A percentile compares a stretch with the other conserved stretches of the same genome.
Conservation (phyloP, 2,329 filamentous ascomycete genomes). For the Fusarium siculi region DNA sequence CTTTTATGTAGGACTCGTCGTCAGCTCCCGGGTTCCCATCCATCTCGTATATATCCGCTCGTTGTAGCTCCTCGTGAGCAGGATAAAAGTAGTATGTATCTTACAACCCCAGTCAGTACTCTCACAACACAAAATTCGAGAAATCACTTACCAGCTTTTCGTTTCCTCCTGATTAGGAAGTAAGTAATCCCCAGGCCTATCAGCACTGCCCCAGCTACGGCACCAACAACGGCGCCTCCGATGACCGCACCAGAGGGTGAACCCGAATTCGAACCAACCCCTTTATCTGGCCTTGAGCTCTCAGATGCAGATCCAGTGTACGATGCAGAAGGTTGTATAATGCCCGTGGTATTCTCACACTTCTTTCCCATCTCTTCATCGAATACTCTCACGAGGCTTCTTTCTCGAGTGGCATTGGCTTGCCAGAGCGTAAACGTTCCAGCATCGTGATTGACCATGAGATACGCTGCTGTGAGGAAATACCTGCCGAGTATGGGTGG, state of each 20-base stretch:
- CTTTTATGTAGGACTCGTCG: background rate
- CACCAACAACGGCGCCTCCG: constrained; percentile 13
- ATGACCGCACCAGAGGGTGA: constrained; percentile 8
- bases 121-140: fast-evolving
- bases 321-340: constrained; percentile 24
- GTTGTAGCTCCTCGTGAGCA: constrained; percentile 1
- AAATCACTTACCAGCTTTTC: background rate
- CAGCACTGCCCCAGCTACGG: background rate
- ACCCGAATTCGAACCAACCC: background rate
- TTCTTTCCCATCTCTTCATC: constrained; percentile 5
- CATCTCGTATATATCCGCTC: constrained; percentile 3
- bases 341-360: constrained; percentile 9
- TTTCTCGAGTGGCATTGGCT: constrained; percentile 42
- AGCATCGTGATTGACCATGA: constrained; percentile 51
- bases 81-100: constrained; percentile 8
- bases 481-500: constrained; percentile 46
- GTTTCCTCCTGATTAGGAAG: background rate
- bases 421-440: constrained; percentile 50
- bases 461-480: constrained; percentile 49
- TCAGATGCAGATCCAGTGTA: background rate
- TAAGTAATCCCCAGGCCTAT: constrained; percentile 9
- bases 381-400: constrained; percentile 11
- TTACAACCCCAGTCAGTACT: background rate
- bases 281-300: background rate
- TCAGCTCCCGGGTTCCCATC: background rate